Conservation (phyloP, 345 rosid genomes). For the Cardamine resedifolia region DNA sequence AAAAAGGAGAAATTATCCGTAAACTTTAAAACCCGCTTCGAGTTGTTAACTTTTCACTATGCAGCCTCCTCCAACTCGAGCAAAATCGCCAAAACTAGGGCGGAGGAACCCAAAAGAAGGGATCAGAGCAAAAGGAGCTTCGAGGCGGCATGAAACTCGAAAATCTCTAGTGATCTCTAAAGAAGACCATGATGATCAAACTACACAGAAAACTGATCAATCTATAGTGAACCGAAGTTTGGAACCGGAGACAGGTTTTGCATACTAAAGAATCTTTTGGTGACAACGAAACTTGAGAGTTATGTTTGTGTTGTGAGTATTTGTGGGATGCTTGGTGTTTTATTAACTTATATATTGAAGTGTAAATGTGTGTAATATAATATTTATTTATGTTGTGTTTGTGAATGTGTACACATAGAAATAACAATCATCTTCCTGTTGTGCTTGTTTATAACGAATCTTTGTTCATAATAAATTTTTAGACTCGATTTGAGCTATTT, state of each 20-base stretch:
- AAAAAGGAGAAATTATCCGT: not conserved
- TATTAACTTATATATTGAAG: constrained; percentile 20
- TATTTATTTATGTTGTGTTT: constrained; percentile 20
- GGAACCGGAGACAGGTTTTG: constrained; percentile 31
- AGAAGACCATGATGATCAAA: constrained; percentile 35
- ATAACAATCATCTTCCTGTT: constrained; percentile 15
- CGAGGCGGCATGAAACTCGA: constrained; percentile 38
- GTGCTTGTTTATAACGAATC: constrained; percentile 14
- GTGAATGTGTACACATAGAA: constrained; percentile 26
- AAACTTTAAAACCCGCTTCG: not conserved
- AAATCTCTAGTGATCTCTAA: constrained; percentile 42
- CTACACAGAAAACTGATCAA: constrained; percentile 34
- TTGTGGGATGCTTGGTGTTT: constrained; percentile 17
- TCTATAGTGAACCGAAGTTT: constrained; percentile 31
- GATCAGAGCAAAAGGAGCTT: constrained; percentile 49
- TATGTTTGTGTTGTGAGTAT: constrained; percentile 11
- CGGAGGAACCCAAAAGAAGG: constrained; percentile 66
- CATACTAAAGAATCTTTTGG: constrained; percentile 14
- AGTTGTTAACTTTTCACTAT: constrained; percentile 11
- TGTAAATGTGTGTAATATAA: constrained; percentile 17
- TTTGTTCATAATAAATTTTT: not conserved
- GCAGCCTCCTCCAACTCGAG: constrained; percentile 85
- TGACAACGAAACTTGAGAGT: not conserved
- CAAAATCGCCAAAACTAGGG: constrained; percentile 75
- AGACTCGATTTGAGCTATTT: not conserved